Conservation (phyloP, 108 stramenopile genomes). For the Stephanodiscus triporus region DNA sequence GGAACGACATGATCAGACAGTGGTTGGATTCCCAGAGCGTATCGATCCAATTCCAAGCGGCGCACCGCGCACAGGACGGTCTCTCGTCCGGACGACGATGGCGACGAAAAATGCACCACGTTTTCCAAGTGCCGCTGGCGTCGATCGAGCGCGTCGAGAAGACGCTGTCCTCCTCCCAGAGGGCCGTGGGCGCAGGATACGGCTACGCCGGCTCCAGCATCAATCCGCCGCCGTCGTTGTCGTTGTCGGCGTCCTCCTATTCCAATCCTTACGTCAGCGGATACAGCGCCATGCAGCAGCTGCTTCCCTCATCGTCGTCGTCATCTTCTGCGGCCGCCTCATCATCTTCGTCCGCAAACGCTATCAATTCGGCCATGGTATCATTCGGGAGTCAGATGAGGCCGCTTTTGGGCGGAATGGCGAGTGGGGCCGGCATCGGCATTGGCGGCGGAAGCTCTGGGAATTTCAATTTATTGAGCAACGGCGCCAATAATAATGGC, state of each 20-base stretch:
- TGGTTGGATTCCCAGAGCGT: constrained; percentile 48
- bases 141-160: constrained; percentile 87
- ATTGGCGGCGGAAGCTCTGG: constrained; percentile 15
- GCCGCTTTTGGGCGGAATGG: constrained; percentile 29
- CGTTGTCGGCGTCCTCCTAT: constrained; percentile 7
- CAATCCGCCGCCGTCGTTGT: not conserved
- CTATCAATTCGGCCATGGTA: constrained; percentile 34
- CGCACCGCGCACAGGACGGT: constrained; percentile 31
- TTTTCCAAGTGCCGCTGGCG: constrained; percentile 79
- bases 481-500: constrained; percentile 1
- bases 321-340: constrained; percentile 38
- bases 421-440: constrained; percentile 5
- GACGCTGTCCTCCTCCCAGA: constrained; percentile 43
- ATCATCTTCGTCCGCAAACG: not conserved
- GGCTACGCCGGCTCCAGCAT: not conserved
- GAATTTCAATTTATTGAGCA: constrained; percentile 27
- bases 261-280: constrained; percentile 3
- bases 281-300: constrained; percentile 9
- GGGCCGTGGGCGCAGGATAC: not conserved
- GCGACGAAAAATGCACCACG: constrained; percentile 30
- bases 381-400: constrained; percentile 49
- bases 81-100: not conserved
- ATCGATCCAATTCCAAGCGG: constrained; percentile 49
- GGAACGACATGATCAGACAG: constrained; percentile 18
- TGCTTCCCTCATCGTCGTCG: constrained; percentile 33